phyloP scores from a whole-genome alignment of 2,329 filamentous ascomycete species.

The Hypoxylon sp. region DNA sequence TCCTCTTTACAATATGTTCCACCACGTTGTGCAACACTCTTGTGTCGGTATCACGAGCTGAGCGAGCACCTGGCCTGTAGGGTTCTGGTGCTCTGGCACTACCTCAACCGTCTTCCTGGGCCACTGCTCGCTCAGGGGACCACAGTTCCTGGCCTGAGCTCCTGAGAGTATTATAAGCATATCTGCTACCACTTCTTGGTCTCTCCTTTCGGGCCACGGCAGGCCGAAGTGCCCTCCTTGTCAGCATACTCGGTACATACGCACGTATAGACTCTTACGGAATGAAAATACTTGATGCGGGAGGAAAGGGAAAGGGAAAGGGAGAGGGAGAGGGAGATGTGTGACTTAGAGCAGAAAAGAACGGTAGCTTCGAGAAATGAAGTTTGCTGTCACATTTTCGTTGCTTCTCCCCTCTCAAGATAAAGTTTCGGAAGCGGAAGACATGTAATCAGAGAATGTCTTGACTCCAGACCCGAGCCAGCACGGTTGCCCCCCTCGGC shows the following conservation, averaged over 20 bases:
- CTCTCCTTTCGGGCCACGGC: no score
- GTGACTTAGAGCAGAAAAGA: constrained; percentile 11
- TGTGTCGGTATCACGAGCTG: constrained; percentile 29
- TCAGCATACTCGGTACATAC: no score
- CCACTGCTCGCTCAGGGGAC: constrained; percentile 2
- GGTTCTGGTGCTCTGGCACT: constrained; percentile 15
- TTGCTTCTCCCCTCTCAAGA: constrained; percentile 7
- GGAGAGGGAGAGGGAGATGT: neutral
- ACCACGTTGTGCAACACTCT: constrained; percentile 26
- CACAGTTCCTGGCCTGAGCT: constrained; percentile 6
- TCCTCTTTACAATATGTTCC: constrained; percentile 22
- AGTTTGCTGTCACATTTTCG: constrained; percentile 29
- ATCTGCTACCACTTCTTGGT: no score
- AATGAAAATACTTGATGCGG: constrained; percentile 10
- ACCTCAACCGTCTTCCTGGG: constrained; percentile 21
- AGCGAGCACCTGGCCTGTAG: constrained; percentile 18
- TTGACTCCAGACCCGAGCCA: constrained; percentile 25
- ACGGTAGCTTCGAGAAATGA: constrained; percentile 4
- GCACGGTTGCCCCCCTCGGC: constrained; percentile 16
- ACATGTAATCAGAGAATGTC: constrained; percentile 31
- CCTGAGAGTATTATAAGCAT: neutral
- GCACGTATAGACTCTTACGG: constrained; percentile 6
- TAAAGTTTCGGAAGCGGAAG: constrained; percentile 33
- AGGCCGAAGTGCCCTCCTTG: no score
- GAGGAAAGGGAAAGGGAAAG: no score